A percentile compares a stretch with the other conserved stretches of the same genome.
Evolutionary conservation across 2,329 filamentous ascomycete genomes (phyloP).

Genomic region (Chrysosphaeria jannelii): DNA sequence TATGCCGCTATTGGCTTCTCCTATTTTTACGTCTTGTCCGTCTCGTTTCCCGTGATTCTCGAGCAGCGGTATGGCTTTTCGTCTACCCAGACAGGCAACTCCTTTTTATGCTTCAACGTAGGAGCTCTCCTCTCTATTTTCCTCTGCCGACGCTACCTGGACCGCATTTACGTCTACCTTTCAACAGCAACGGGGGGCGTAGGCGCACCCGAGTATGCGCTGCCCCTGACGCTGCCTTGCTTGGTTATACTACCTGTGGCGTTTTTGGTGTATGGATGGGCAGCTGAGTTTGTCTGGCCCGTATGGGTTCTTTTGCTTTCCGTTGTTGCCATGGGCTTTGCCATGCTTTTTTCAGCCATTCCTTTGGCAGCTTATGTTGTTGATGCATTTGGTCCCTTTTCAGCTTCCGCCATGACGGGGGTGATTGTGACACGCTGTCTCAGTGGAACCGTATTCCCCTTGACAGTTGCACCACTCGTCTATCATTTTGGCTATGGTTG

Average conservation of each 20-base stretch:
- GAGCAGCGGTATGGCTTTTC: constrained; percentile 17
- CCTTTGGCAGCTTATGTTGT: constrained; percentile 24
- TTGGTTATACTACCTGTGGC: constrained; percentile 15
- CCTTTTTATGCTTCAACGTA: constrained; percentile 23
- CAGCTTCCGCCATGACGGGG: constrained; percentile 24
- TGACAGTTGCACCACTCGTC: constrained; percentile 17
- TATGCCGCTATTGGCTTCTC: constrained; percentile 18
- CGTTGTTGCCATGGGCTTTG: constrained; percentile 15
- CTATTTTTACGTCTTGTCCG: constrained; percentile 21
- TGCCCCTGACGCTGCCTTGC: constrained; percentile 19
- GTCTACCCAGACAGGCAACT: constrained; percentile 18
- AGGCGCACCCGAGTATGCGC: constrained; percentile 20
- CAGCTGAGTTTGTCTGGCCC: constrained; percentile 13
- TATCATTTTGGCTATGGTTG: constrained; percentile 19
- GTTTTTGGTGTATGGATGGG: constrained; percentile 20
- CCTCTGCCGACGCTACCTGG: constrained; percentile 20
- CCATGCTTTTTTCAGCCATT: constrained; percentile 15
- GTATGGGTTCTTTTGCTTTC: constrained; percentile 13
- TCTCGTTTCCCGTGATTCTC: constrained; percentile 20
- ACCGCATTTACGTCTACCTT: constrained; percentile 20
- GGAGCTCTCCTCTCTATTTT: constrained; percentile 17
- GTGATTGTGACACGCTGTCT: constrained; percentile 23
- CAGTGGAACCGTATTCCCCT: constrained; percentile 23
- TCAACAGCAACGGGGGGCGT: constrained; percentile 7
- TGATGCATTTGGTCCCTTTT: constrained; percentile 23